These are phyloP conservation scores for Chaetomium sp. DNA, from an alignment of 2,329 filamentous ascomycete genomes.

Conservation along the genomic window DNA sequence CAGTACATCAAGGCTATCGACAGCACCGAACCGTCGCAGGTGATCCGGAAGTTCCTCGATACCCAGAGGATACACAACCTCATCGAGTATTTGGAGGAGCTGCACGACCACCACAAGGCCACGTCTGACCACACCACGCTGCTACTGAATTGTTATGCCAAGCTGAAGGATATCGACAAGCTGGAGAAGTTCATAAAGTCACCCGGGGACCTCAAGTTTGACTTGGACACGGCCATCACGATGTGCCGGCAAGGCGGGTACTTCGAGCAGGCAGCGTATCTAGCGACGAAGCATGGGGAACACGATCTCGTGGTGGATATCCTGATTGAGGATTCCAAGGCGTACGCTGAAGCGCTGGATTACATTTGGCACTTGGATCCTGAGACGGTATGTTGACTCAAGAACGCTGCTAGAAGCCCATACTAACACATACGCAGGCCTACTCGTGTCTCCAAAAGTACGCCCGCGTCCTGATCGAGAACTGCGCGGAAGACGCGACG, in stretches of 20 bases:
- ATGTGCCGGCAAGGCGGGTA: slow-evolving; percentile 98
- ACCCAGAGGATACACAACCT: slow-evolving; percentile 96
- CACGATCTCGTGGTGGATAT: slow-evolving; percentile 93
- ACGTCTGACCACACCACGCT: slow-evolving; percentile 94
- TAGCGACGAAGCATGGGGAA: slow-evolving; percentile 90
- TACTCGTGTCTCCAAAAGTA: slow-evolving; percentile 93
- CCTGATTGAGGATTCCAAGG: slow-evolving; percentile 88
- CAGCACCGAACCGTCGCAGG: slow-evolving; percentile 90
- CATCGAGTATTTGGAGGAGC: slow-evolving; percentile 92
- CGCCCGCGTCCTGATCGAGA: slow-evolving; percentile 79
- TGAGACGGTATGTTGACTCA: slow-evolving; percentile 53
- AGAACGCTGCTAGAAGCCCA: too few species aligned
- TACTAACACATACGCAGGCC: slow-evolving; percentile 50
- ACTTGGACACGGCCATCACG: slow-evolving; percentile 90
- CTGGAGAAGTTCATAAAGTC: slow-evolving; percentile 95
- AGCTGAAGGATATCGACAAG: slow-evolving; percentile 94
- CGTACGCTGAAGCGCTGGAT: slow-evolving; percentile 78
- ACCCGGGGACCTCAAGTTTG: slow-evolving; percentile 89
- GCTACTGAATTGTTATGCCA: slow-evolving; percentile 93
- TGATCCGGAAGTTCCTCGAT: slow-evolving; percentile 93
- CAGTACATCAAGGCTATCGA: slow-evolving; percentile 96
- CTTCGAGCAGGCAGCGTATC: slow-evolving; percentile 90
- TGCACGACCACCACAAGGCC: slow-evolving; percentile 89
- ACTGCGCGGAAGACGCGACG: slow-evolving; percentile 77
- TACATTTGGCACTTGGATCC: slow-evolving; percentile 88